Percentiles rank a stretch among this genome's conserved stretches.
phyloP scores from a whole-genome alignment of 371 early-diverging fungal genomes.

The Mucor piriformis region DNA sequence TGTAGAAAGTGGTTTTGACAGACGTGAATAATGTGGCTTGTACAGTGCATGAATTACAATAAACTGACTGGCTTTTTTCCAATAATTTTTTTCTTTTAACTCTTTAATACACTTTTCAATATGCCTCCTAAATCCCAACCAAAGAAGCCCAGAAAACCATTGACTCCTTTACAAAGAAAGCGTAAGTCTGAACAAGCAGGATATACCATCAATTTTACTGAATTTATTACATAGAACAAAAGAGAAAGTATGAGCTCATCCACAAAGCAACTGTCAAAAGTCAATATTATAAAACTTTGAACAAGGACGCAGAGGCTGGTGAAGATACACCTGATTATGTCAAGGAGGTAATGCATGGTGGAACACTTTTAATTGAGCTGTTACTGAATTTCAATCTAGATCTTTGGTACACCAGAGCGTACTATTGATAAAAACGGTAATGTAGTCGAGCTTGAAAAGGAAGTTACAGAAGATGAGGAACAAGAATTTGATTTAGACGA shows the following conservation, averaged over 20 bases:
- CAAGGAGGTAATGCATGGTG: conserved; percentile 37
- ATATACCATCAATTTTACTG: too few species aligned
- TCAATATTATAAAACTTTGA: conserved; percentile 55
- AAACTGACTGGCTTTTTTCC: not conserved
- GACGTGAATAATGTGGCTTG: not conserved
- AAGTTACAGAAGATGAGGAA: not conserved
- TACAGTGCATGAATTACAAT: conserved; percentile 3
- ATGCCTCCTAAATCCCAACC: conserved; percentile 27
- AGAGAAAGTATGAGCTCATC: conserved; percentile 59
- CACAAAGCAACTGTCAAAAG: conserved; percentile 67
- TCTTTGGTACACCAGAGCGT: conserved; percentile 53
- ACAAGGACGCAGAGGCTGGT: conserved; percentile 32
- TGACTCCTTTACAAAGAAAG: conserved; percentile 34
- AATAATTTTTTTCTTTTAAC: not conserved
- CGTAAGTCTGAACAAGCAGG: conserved; percentile 22
- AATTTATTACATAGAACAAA: conserved; percentile 59
- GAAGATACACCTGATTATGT: conserved; percentile 51
- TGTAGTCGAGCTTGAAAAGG: conserved; percentile 48
- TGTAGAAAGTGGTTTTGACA: conserved; percentile 23
- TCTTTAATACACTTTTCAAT: not conserved
- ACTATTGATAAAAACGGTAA: conserved; percentile 67
- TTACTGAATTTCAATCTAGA: conserved; percentile 30
- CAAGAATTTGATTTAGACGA: conserved; percentile 7
- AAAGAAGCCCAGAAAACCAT: conserved; percentile 26
- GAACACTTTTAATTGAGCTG: not conserved